phyloP scores from a whole-genome alignment of 1,139 yeast genomes.

The Fermentozyma sake region DNA sequence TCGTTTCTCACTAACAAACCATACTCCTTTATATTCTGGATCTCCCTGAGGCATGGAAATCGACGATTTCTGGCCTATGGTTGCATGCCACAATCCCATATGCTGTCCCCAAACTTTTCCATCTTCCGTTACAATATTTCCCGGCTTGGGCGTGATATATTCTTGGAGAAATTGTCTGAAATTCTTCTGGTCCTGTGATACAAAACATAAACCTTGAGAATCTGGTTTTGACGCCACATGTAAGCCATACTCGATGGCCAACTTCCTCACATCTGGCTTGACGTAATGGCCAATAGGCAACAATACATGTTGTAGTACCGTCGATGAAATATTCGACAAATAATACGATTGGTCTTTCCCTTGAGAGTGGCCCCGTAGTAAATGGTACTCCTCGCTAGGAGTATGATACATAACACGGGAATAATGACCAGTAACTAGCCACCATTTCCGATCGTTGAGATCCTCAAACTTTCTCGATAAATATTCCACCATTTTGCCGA shows the following conservation, averaged over 20 bases:
- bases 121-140: conserved; percentile 69
- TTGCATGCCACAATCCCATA: conserved; percentile 87
- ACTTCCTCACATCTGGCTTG: conserved; percentile 67
- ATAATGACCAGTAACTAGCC: conserved; percentile 96
- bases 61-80: conserved; percentile 84
- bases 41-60: conserved; percentile 84
- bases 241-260: conserved; percentile 54
- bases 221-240: conserved; percentile 79
- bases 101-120: conserved; percentile 79
- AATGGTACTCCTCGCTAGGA: conserved; percentile 30
- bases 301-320: conserved; percentile 45
- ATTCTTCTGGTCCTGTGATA: conserved; percentile 64
- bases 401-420: conserved; percentile 51
- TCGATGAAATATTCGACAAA: conserved; percentile 59
- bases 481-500: conserved; percentile 68
- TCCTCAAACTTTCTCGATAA: conserved; percentile 34
- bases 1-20: conserved; percentile 81
- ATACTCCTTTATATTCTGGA: conserved; percentile 67
- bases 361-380: conserved; percentile 56
- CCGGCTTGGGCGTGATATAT: conserved; percentile 68
- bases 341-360: conserved; percentile 90
- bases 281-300: conserved; percentile 78
- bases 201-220: conserved; percentile 94
- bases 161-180: conserved; percentile 75
- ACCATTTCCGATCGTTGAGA: conserved; percentile 41